phyloP scores from a whole-genome alignment of 164 flowering plant species.

The Santalum album region DNA sequence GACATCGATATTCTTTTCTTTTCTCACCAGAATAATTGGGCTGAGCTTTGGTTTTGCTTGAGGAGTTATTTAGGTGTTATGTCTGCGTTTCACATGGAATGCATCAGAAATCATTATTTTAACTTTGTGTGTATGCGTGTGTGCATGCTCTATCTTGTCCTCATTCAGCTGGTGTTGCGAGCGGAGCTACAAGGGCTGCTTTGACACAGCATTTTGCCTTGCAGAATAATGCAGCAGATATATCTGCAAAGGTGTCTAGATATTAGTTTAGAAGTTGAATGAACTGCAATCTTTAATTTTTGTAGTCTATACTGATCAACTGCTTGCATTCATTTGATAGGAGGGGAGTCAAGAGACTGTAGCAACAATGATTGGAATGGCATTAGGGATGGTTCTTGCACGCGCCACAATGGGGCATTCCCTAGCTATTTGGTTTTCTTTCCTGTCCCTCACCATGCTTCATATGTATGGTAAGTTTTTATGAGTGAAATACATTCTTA shows the following conservation, averaged over 20 bases:
- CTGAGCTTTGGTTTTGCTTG: no score
- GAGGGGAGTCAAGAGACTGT: conserved; percentile 99
- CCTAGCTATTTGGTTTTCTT: conserved; percentile 73
- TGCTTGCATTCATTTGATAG: conserved; percentile 24
- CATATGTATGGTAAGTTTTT: conserved; percentile 90
- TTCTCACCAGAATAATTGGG: no score
- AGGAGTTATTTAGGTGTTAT: no score
- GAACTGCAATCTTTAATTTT: conserved; percentile 1
- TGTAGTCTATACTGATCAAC: not conserved
- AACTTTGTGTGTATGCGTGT: no score
- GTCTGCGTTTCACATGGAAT: no score
- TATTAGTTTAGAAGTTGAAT: conserved; percentile 1
- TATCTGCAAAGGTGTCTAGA: conserved; percentile 80
- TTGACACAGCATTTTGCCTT: conserved; percentile 98
- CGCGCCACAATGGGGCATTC: conserved; percentile 70
- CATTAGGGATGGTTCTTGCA: conserved; percentile 92
- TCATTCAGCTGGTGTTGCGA: conserved; percentile 94
- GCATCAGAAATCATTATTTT: no score
- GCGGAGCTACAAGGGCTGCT: conserved; percentile 99
- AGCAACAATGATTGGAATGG: conserved; percentile 97
- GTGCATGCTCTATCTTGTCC: no score
- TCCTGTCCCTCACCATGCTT: conserved; percentile 75
- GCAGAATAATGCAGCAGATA: conserved; percentile 94
- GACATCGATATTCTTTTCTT: no score
- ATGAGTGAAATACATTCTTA: no score